phyloP scores from a whole-genome alignment of 805 yeast species.

The Yamadazyma philogaea region DNA sequence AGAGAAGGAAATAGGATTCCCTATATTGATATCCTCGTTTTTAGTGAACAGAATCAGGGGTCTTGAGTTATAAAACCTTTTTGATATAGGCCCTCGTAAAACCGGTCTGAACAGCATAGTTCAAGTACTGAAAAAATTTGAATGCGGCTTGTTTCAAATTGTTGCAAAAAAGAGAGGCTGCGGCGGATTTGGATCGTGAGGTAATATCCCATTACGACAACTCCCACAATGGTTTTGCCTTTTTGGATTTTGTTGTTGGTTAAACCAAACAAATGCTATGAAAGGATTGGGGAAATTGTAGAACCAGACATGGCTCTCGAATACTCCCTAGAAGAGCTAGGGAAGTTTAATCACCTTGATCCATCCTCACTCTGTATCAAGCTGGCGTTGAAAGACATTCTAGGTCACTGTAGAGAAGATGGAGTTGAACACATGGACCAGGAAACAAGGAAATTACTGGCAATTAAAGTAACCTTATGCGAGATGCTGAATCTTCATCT shows the following conservation, averaged over 20 bases:
- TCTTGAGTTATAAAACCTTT: conserved; percentile 6
- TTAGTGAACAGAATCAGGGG: conserved; percentile 8
- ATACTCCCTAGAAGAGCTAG: conserved; percentile 6
- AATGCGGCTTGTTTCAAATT: conserved; percentile 8
- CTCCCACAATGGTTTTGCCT: not conserved
- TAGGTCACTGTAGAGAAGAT: conserved; percentile 38
- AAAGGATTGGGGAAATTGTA: not conserved
- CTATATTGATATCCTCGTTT: not conserved
- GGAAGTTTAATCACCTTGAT: conserved; percentile 2
- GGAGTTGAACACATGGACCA: conserved; percentile 40
- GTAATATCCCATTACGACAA: not conserved
- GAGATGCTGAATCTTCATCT: conserved; percentile 50
- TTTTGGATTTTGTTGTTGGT: not conserved
- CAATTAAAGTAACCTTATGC: conserved; percentile 51
- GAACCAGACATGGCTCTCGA: not conserved
- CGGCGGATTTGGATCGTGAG: not conserved
- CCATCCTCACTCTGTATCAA: conserved; percentile 30
- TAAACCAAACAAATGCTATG: not conserved
- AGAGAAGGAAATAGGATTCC: conserved; percentile 14
- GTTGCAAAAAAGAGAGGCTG: not conserved
- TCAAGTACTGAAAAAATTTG: conserved; percentile 1
- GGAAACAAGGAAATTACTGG: conserved; percentile 33
- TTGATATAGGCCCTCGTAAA: not conserved
- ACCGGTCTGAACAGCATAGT: conserved; percentile 3
- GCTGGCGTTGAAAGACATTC: conserved; percentile 36